Percentiles rank a stretch among this genome's conserved stretches.
These are phyloP conservation scores for Durotheca rogersii DNA, from an alignment of 495 filamentous ascomycete genomes.

Conservation along the genomic window DNA sequence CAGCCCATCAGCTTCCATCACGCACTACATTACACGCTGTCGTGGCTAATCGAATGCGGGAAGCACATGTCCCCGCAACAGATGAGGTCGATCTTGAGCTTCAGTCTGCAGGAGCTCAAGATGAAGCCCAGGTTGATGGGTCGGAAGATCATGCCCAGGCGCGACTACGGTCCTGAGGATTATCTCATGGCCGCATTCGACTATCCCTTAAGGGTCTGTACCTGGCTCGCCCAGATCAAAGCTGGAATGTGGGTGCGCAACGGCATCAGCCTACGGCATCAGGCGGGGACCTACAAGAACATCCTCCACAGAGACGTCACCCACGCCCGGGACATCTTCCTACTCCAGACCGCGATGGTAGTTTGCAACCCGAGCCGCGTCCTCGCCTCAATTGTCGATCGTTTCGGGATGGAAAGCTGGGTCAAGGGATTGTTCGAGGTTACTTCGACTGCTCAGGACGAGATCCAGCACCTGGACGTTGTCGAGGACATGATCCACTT, in stretches of 20 bases:
- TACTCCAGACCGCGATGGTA: conserved; percentile 87
- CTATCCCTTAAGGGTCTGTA: conserved; percentile 87
- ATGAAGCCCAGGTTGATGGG: conserved; percentile 58
- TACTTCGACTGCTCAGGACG: conserved; percentile 67
- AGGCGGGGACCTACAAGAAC: conserved; percentile 87
- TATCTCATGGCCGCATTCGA: conserved; percentile 87
- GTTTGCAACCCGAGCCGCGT: conserved; percentile 81
- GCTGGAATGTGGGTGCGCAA: conserved; percentile 98
- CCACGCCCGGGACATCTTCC: conserved; percentile 91
- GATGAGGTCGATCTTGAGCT: conserved; percentile 64
- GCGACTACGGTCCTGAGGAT: conserved; percentile 64
- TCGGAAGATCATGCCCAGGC: conserved; percentile 51
- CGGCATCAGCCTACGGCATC: conserved; percentile 90
- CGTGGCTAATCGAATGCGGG: conserved; percentile 91
- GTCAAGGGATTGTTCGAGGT: conserved; percentile 75
- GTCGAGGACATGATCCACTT: conserved; percentile 95
- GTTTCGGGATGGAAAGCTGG: conserved; percentile 90
- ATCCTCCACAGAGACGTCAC: conserved; percentile 85
- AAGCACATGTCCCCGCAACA: conserved; percentile 68
- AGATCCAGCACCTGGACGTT: conserved; percentile 82
- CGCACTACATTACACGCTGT: conserved; percentile 93
- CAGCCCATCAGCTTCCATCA: conserved; percentile 97
- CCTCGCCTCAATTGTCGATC: conserved; percentile 85
- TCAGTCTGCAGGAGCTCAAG: conserved; percentile 59
- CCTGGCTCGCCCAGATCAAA: conserved; percentile 97